These are phyloP conservation scores for Daldinia sp. DNA, from an alignment of 2,329 filamentous ascomycete species.

Conservation along the genomic window DNA sequence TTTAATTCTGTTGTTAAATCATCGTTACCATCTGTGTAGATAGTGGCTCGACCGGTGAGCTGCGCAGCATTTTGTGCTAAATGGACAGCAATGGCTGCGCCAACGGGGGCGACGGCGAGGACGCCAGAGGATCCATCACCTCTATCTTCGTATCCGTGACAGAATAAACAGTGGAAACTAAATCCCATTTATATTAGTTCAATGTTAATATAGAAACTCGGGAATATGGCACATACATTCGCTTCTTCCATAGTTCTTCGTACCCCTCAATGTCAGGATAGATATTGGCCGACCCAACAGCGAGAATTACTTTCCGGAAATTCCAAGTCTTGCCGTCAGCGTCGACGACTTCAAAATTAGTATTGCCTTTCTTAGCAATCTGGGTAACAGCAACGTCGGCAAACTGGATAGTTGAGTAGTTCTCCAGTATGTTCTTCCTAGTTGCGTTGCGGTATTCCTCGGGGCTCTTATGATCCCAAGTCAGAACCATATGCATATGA, in stretches of 20 bases:
- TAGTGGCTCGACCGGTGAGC: conserved; percentile 22
- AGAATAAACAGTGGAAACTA: not conserved
- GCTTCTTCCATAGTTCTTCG: not conserved
- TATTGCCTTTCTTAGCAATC: not conserved
- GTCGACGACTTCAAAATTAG: not conserved
- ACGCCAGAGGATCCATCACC: not conserved
- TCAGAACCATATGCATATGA: not conserved
- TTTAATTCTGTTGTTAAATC: conserved; percentile 31
- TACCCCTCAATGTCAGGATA: not conserved
- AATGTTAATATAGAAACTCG: not conserved
- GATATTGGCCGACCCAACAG: not conserved
- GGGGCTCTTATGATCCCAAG: not conserved
- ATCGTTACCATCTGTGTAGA: conserved; percentile 44
- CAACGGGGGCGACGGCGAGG: not conserved
- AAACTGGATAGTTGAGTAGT: not conserved
- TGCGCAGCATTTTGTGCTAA: not conserved
- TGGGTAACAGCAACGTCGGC: not conserved
- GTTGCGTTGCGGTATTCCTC: not conserved
- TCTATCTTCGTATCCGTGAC: not conserved
- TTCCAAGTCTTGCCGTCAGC: not conserved
- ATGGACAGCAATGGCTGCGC: not conserved
- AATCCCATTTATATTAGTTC: not conserved
- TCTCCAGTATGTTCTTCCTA: not conserved
- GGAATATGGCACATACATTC: not conserved
- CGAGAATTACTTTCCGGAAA: not conserved